Base-by-base conservation (phyloP, 805 yeast species). In the Sungouiella blattae region DNA sequence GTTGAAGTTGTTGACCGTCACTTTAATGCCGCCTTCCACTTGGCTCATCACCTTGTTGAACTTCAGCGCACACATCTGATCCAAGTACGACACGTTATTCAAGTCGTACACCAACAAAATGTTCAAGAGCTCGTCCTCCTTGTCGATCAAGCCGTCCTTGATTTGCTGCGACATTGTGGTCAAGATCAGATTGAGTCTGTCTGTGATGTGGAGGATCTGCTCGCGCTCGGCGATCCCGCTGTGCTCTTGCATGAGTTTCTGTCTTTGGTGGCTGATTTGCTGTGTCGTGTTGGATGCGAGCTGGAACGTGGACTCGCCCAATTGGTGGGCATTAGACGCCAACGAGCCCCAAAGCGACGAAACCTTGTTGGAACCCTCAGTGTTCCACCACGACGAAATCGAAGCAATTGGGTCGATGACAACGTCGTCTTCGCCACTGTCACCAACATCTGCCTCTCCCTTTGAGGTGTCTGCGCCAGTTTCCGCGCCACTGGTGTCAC, bases 1-100 rank as follows among this genome's bases (percentile, higher is more conserved):
- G 43, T 65, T 63, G 46, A 57, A 62, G 37, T 80, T 80, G 40
- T 69, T 71, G 11, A 81, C 76, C 39, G 73, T 69, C 11, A 83
- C 75, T 34, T 75, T 73, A 31, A 84, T 80, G 11, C 82, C 85
- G 26, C 89, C 91, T 55, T 84, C 88, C 3, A 84, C 91, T 55
- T 83, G 91, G 34, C 68, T 66, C 75, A 84, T 72, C 9, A 82
- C 87, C 34, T 62, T 65, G 46, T 74, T 75, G 54, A 84, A 83
- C 44, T 75, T 76, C 30, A 62, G 56, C 33, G 69, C 69, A 11
- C 80, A 72, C 33, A 73, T 57, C 11, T 63, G 58, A 30, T 71
- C 69, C 41, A 79, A 64, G 39, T 62, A 58, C 26, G 67, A 55
- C 51, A 78, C 71, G 50, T 80, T 77, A 35, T 53, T 64, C 50